phyloP scores from a whole-genome alignment of 306 rosid species.

The Vigna trinervia region DNA sequence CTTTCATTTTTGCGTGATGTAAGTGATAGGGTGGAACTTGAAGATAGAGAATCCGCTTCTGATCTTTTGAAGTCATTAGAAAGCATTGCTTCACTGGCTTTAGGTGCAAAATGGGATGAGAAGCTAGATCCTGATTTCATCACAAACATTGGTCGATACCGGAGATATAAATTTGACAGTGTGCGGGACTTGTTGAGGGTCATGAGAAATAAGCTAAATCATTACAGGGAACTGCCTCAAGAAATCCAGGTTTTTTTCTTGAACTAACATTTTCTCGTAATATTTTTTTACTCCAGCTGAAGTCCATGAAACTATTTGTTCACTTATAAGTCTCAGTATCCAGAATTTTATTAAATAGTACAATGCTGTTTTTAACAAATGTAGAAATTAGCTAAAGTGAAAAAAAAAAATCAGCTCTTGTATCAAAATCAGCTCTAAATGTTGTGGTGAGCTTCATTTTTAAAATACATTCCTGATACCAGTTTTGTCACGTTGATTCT shows the following conservation, averaged over 20 bases:
- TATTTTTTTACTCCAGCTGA: neutral
- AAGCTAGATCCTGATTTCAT: conserved; percentile 67
- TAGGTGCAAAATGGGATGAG: conserved; percentile 74
- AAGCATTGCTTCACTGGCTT: conserved; percentile 54
- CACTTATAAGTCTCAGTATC: neutral
- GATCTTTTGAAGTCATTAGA: conserved; percentile 64
- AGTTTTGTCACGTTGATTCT: too few relatives aligned
- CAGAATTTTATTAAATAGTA: neutral
- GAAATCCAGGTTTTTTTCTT: conserved; percentile 67
- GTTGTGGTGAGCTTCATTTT: neutral
- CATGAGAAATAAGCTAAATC: conserved; percentile 79
- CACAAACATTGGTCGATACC: conserved; percentile 64
- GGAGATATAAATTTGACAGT: conserved; percentile 72
- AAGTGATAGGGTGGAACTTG: conserved; percentile 81
- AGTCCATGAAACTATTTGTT: neutral
- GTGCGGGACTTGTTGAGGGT: conserved; percentile 79
- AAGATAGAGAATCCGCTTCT: conserved; percentile 65
- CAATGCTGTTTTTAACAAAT: neutral
- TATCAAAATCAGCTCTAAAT: neutral
- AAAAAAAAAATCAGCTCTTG: neutral
- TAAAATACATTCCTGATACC: neutral
- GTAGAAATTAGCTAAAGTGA: neutral
- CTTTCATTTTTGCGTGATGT: conserved; percentile 75
- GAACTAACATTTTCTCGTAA: neutral
- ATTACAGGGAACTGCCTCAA: conserved; percentile 74